Conservation (phyloP, 208 protist genomes). For the Leishmania martiniquensis region DNA sequence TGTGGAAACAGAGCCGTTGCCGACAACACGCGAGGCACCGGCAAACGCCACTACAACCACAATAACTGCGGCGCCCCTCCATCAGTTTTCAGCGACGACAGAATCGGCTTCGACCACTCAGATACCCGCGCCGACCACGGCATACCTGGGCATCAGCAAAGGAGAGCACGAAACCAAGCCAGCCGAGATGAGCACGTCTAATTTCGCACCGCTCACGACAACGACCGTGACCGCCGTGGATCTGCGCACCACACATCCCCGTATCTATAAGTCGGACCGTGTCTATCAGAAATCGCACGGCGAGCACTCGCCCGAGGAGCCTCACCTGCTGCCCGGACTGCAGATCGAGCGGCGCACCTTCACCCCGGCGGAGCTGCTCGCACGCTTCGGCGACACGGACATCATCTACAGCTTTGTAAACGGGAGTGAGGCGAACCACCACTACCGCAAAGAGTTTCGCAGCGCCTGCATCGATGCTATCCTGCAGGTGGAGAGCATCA, state of each 20-base stretch:
- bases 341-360: constrained; percentile 27
- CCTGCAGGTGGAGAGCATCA: not conserved
- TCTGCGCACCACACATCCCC: not conserved
- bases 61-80: not conserved
- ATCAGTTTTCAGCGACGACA: not conserved
- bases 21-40: not conserved
- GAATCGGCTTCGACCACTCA: not conserved
- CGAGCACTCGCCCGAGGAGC: constrained; percentile 36
- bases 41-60: not conserved
- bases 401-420: constrained; percentile 98
- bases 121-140: not conserved
- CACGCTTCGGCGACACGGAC: constrained; percentile 60
- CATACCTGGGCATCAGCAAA: not conserved
- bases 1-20: not conserved
- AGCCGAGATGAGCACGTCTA: not conserved
- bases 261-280: not conserved
- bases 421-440: constrained; percentile 84
- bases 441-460: constrained; percentile 30
- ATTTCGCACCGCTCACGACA: not conserved
- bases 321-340: constrained; percentile 35
- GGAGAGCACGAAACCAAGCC: not conserved
- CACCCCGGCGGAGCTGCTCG: constrained; percentile 37
- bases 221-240: not conserved
- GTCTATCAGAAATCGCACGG: not conserved
- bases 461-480: not conserved